Evolutionary conservation across 495 filamentous ascomycete species (phyloP), one percentile per base, ranked within the genome.

Genomic region (Amniculicola lignicola): DNA sequence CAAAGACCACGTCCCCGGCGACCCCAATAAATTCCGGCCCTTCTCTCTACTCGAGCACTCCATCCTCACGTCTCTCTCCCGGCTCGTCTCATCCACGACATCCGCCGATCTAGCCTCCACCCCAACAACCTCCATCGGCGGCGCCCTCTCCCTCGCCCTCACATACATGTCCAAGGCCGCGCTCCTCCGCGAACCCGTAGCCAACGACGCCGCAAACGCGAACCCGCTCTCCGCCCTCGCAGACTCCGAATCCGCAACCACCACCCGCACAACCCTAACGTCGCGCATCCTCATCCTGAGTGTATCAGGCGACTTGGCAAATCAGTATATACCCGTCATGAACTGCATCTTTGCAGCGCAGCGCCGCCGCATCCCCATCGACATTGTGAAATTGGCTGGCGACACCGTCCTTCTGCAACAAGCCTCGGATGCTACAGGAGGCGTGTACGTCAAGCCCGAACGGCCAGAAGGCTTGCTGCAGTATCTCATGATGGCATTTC

Each of bases 241-340:
- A n/a, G 69, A 63, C 29, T 50, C 69, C 10, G 57, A 72, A 16
- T 54, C 51, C 37, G 54, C 56, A 56, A 38, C 59, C 63, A 47
- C 47, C 51, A 67, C 64, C 18, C 66, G 71, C 63, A 59, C 15
- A 54, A 62, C 22, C 67, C 78, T 49, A 70, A 77, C 38, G 70
- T 95, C 86, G n/a, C 87, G 94, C 35, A 95, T 97, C 64, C 62
- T 73, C 18, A 63, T 74, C 47, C 69, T 98, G 33, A 89, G 85
- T 41, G 88, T 90, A 25, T 89, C 88, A 21, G 86, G 86, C 56
- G 86, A 88, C 71, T 78, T 90, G 3, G 84, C 92, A 0, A 80
- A 85, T 25, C 91, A 96, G 68, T 98, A 98, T 73, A 96, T 97
- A 51, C 88, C 92, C 1, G 87, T 96, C 41, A 98, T 97, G 91